Evolutionary conservation across 805 yeast species (phyloP).

Genomic region (Metschnikowia santaceciliae): DNA sequence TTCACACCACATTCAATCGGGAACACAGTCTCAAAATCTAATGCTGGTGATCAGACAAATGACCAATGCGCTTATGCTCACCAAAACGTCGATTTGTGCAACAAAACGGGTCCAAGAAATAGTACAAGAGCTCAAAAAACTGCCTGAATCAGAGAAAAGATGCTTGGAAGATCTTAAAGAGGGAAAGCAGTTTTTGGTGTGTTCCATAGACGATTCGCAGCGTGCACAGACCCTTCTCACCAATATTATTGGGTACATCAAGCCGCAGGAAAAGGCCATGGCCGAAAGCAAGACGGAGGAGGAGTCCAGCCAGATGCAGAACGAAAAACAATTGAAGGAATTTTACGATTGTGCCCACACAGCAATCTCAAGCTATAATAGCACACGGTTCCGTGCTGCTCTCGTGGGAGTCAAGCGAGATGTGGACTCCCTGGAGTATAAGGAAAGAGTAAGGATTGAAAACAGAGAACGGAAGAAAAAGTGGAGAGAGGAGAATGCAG

Average conservation of each 20-base stretch:
- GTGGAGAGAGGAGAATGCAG: constrained; percentile 79
- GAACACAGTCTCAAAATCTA: constrained; percentile 21
- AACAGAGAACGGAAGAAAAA: constrained; percentile 75
- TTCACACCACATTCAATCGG: constrained; percentile 27
- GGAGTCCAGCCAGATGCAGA: neutral
- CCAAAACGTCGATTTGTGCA: constrained; percentile 12
- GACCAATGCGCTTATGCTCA: constrained; percentile 30
- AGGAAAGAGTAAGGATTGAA: constrained; percentile 58
- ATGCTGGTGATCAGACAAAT: constrained; percentile 37
- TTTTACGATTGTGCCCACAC: constrained; percentile 20
- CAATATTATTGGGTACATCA: constrained; percentile 17
- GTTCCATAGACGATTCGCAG: constrained; percentile 10
- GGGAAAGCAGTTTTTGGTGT: constrained; percentile 31
- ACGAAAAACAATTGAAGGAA: neutral
- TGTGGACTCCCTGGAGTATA: constrained; percentile 35
- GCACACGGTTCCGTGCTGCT: constrained; percentile 17
- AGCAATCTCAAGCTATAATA: constrained; percentile 24
- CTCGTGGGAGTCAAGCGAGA: constrained; percentile 23
- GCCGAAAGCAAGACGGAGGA: constrained; percentile 7
- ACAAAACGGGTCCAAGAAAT: constrained; percentile 12
- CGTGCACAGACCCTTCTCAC: constrained; percentile 21
- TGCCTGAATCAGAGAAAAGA: constrained; percentile 19
- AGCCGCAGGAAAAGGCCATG: neutral
- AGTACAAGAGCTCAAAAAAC: constrained; percentile 14
- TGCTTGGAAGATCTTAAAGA: constrained; percentile 28